phyloP scores from a whole-genome alignment of 805 yeast genomes.

The Wickerhamomyces subpelliculosus region DNA sequence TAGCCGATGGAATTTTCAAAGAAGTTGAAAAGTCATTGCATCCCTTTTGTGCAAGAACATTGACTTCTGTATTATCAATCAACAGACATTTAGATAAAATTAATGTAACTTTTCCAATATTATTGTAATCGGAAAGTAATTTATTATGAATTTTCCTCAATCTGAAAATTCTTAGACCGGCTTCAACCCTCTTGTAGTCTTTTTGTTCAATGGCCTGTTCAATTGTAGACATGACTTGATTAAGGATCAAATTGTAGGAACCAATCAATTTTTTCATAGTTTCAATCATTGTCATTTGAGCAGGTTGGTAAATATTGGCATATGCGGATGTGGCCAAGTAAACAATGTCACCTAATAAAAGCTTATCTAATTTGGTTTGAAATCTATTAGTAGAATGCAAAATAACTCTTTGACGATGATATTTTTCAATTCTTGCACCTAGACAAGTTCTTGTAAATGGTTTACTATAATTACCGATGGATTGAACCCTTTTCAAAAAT shows the following conservation, averaged over 20 bases:
- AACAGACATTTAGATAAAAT: conserved; percentile 48
- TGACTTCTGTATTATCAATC: conserved; percentile 50
- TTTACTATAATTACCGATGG: conserved; percentile 54
- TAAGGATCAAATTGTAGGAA: conserved; percentile 50
- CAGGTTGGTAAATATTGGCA: conserved; percentile 58
- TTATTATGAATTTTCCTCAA: conserved; percentile 52
- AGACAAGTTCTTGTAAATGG: conserved; percentile 73
- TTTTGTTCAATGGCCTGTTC: conserved; percentile 39
- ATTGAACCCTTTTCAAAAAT: conserved; percentile 51
- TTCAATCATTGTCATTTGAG: conserved; percentile 60
- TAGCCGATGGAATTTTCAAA: conserved; percentile 42
- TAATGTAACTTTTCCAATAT: conserved; percentile 39
- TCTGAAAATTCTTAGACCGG: conserved; percentile 53
- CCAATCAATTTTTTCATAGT: conserved; percentile 67
- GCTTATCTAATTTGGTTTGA: conserved; percentile 57
- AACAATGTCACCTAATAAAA: conserved; percentile 59
- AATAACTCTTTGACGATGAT: conserved; percentile 67
- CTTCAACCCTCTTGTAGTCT: conserved; percentile 52
- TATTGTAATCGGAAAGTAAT: conserved; percentile 49
- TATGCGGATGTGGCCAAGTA: conserved; percentile 62
- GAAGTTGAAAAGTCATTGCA: conserved; percentile 34
- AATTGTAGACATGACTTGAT: conserved; percentile 41
- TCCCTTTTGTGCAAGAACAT: conserved; percentile 45
- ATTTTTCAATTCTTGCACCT: conserved; percentile 67
- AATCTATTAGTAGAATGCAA: conserved; percentile 68